Base-by-base conservation (phyloP, 73 alveolate genomes). In the Effrenium voratum region DNA sequence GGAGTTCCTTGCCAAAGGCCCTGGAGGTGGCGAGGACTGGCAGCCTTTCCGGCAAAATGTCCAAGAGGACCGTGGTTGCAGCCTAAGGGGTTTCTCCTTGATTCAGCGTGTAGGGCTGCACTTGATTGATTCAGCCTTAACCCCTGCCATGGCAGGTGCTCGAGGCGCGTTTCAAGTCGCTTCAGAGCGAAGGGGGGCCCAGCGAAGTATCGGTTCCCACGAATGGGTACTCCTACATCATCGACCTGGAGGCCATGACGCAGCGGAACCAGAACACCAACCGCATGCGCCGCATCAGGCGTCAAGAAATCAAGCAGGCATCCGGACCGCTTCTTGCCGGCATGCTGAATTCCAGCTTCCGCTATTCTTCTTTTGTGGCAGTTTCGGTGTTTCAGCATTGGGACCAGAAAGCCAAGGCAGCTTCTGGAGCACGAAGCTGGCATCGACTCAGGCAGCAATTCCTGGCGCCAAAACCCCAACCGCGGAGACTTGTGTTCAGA, bases 211-310 rank as follows among this genome's bases (percentile, higher is more conserved):
- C n/a, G n/a, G n/a, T n/a, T n/a, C n/a, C n/a, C n/a, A n/a, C 84
- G 41, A 87, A 63, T 44, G 95, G 95, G 34, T 66, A 10, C 40
- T 44, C 63, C 34, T 87, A 87, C n/a, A 41, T 50, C 50, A 66
- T 87, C 57, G 95, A 87, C 34, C 63, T 83, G 30, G 32, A 0
- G 10, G 28, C 59, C 85, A 60, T 87, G 84, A 28, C 63, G 59
- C 95, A 87, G 49, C 63, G 85, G 95, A 87, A 87, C 13, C 45
- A 63, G 73, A 41, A 59, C 72, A 87, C 95, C 24, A 28, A 66
- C 30, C 95, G 95, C 30, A 60, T 47, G 47, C 83, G 95, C 46
- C 85, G 28, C 32, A 87, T 87, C 68, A 12, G 95, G 72, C 30
- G 95, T 38, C 68, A 52, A 10, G 72, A 45, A 40, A 44, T 50